Conservation (phyloP, 1,284 basidiomycete genomes). For the Erythrobasidium hasegawianum region DNA sequence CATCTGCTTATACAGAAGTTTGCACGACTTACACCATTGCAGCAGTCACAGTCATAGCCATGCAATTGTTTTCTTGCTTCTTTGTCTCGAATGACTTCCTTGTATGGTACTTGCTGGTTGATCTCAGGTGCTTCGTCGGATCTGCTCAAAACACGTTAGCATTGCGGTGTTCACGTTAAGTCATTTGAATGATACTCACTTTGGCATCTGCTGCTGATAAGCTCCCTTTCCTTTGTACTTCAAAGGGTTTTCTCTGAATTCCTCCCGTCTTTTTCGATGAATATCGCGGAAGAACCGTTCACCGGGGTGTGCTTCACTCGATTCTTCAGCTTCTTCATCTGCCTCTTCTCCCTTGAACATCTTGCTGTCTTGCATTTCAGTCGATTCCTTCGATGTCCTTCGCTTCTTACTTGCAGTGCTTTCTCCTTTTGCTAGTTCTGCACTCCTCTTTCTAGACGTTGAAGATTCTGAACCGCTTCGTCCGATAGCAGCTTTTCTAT, state of each 20-base stretch:
- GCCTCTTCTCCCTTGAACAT: too few species aligned
- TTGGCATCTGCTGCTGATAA: constrained; percentile 19
- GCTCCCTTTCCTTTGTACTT: constrained; percentile 32
- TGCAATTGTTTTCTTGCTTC: constrained; percentile 64
- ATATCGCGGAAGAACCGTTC: constrained; percentile 32
- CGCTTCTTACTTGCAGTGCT: too few species aligned
- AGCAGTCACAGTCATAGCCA: constrained; percentile 77
- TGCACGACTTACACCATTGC: constrained; percentile 61
- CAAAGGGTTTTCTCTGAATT: constrained; percentile 9
- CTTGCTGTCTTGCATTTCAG: too few species aligned
- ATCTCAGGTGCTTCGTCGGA: constrained; percentile 49
- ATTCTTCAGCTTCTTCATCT: neutral
- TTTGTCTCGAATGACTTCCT: constrained; percentile 69
- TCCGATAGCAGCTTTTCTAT: too few species aligned
- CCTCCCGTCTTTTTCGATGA: constrained; percentile 31
- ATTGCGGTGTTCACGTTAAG: neutral
- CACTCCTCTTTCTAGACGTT: too few species aligned
- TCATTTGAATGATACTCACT: too few species aligned
- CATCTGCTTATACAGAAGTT: constrained; percentile 5
- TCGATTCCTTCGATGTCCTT: too few species aligned
- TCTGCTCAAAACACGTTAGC: neutral
- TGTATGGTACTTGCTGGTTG: constrained; percentile 53
- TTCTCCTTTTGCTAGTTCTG: too few species aligned
- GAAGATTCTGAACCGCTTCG: too few species aligned
- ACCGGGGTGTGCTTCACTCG: constrained; percentile 31